Percentiles rank a stretch among this genome's conserved stretches.
Evolutionary conservation across 257 asterid species (phyloP).

Genomic region (Verbena officinalis): DNA sequence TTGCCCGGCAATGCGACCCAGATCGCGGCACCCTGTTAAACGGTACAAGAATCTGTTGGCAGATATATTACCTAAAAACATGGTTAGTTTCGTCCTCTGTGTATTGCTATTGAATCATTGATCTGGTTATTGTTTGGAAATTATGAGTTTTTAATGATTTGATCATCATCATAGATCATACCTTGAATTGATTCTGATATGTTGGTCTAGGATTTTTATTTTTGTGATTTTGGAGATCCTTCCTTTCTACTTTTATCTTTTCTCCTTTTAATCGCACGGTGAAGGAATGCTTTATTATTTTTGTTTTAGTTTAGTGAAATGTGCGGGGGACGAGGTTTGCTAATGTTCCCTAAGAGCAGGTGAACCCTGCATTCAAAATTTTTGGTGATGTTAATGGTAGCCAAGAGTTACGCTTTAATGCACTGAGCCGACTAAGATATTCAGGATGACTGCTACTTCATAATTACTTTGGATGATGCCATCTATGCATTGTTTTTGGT

Average conservation of each 20-base stretch:
- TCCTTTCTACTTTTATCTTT: conserved; percentile 1
- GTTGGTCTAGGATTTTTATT: background rate
- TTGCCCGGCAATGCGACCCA: conserved; percentile 78
- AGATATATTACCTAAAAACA: conserved; percentile 64
- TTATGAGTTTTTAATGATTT: background rate
- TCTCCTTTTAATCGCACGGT: background rate
- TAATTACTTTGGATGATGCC: background rate
- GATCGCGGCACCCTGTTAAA: conserved; percentile 86
- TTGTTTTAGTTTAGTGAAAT: background rate
- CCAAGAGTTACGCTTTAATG: conserved; percentile 11
- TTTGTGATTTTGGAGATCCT: conserved; percentile 16
- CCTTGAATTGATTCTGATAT: conserved; percentile 3
- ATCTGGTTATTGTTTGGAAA: conserved; percentile 9
- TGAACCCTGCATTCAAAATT: no score
- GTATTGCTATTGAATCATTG: background rate
- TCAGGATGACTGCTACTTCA: conserved; percentile 20
- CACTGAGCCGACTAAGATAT: conserved; percentile 4
- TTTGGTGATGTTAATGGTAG: conserved; percentile 12
- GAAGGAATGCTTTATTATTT: background rate
- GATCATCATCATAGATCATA: conserved; percentile 2
- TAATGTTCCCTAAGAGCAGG: no score
- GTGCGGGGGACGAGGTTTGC: background rate
- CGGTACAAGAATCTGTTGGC: conserved; percentile 73
- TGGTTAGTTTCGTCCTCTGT: conserved; percentile 39
- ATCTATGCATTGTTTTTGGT: background rate